Conservation (phyloP, 768 basidiomycete species). For the Astraeus odoratus region DNA sequence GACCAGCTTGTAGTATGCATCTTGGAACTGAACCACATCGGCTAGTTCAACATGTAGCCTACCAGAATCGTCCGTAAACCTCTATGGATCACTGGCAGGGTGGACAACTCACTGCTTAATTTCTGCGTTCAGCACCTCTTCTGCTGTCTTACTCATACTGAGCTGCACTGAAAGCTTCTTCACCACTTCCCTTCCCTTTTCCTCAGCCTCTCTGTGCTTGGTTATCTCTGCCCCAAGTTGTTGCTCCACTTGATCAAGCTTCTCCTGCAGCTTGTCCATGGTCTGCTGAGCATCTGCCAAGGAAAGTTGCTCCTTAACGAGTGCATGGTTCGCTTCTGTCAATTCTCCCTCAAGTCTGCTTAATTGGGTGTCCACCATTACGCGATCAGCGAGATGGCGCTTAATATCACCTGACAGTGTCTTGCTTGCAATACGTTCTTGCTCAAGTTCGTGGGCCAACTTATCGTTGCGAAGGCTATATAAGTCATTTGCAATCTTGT, state of each 20-base stretch:
- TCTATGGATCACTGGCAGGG: constrained; percentile 22
- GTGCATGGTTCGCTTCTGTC: constrained; percentile 12
- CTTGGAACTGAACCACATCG: constrained; percentile 58
- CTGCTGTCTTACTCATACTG: constrained; percentile 53
- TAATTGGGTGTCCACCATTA: constrained; percentile 37
- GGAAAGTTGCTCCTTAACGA: constrained; percentile 18
- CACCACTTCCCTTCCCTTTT: constrained; percentile 40
- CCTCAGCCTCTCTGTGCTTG: constrained; percentile 30
- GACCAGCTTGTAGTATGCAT: constrained; percentile 59
- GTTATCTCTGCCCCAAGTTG: constrained; percentile 26
- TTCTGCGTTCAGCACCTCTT: constrained; percentile 63
- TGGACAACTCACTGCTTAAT: constrained; percentile 51
- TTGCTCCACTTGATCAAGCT: constrained; percentile 20
- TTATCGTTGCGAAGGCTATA: constrained; percentile 32
- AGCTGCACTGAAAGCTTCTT: constrained; percentile 45
- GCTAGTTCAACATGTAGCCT: constrained; percentile 47
- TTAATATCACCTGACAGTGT: constrained; percentile 31
- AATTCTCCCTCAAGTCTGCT: constrained; percentile 35
- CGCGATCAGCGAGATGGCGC: constrained; percentile 33
- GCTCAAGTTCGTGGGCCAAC: constrained; percentile 16
- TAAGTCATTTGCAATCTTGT: constrained; percentile 25
- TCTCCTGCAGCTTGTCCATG: constrained; percentile 22
- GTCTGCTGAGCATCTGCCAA: constrained; percentile 10
- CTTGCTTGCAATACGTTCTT: constrained; percentile 14
- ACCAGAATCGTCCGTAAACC: constrained; percentile 8